A percentile compares a stretch with the other conserved stretches of the same genome.
These are phyloP conservation scores for Hypericum perforatum DNA, from an alignment of 345 rosid genomes.

Conservation along the genomic window DNA sequence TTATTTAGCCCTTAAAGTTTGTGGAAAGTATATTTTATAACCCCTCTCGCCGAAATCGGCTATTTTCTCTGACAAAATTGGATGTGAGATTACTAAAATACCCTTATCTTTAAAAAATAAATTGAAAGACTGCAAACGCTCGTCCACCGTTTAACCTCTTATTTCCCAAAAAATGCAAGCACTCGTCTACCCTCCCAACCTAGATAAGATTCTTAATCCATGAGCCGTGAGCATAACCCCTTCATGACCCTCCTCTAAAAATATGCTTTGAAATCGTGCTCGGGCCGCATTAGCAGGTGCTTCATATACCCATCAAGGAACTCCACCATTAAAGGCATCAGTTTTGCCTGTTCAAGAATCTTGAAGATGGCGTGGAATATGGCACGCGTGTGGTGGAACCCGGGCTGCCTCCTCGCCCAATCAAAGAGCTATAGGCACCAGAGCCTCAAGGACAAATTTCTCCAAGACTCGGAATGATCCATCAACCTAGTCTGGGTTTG, in stretches of 20 bases:
- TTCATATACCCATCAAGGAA: constrained; percentile 30
- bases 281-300: constrained; percentile 3
- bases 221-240: constrained; percentile 43
- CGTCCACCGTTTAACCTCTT: constrained; percentile 39
- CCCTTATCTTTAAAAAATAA: too few species aligned
- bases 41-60: too few species aligned
- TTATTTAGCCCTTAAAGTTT: too few species aligned
- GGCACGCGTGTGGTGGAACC: constrained; percentile 50
- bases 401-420: constrained; percentile 74
- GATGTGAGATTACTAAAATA: too few species aligned
- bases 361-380: constrained; percentile 62
- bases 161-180: constrained; percentile 44
- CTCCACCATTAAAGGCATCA: constrained; percentile 30
- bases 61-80: too few species aligned
- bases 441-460: constrained; percentile 49
- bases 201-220: constrained; percentile 46
- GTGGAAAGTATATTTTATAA: too few species aligned
- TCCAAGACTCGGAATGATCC: constrained; percentile 44
- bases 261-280: constrained; percentile 43
- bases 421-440: constrained; percentile 80
- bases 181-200: constrained; percentile 36
- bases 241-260: constrained; percentile 35
- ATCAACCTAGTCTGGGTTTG: constrained; percentile 26
- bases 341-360: constrained; percentile 46
- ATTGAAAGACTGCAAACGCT: too few species aligned